phyloP scores from a whole-genome alignment of 805 yeast genomes.

The Metschnikowia santaceciliae region DNA sequence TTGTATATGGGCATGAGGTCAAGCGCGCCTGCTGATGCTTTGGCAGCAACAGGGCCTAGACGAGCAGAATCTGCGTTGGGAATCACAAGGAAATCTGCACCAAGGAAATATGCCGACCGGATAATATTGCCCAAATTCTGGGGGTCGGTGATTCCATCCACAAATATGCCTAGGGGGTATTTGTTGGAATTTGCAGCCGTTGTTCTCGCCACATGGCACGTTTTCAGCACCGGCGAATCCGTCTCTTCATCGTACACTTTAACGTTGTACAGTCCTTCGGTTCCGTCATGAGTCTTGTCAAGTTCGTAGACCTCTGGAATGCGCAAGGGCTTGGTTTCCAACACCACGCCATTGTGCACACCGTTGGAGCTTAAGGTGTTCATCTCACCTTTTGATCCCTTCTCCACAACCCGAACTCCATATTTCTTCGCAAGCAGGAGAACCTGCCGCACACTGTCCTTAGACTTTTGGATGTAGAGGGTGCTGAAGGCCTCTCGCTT shows the following conservation, averaged over 20 bases:
- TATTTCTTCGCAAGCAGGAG: slow-evolving; percentile 42
- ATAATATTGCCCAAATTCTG: slow-evolving; percentile 83
- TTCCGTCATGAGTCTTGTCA: slow-evolving; percentile 20
- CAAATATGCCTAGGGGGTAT: slow-evolving; percentile 64
- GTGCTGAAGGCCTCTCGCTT: slow-evolving; percentile 52
- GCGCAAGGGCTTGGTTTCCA: slow-evolving; percentile 58
- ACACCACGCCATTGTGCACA: slow-evolving; percentile 76
- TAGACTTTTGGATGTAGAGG: slow-evolving; percentile 44
- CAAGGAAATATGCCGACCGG: slow-evolving; percentile 75
- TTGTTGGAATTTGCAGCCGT: slow-evolving; percentile 10
- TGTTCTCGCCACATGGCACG: slow-evolving; percentile 20
- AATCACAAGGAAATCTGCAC: slow-evolving; percentile 72
- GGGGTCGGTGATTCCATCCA: slow-evolving; percentile 82
- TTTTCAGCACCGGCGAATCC: background rate
- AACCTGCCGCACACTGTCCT: slow-evolving; percentile 39
- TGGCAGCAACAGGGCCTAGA: slow-evolving; percentile 71
- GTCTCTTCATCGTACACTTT: slow-evolving; percentile 13
- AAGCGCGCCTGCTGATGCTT: slow-evolving; percentile 80
- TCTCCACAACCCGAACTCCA: slow-evolving; percentile 35
- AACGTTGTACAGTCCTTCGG: slow-evolving; percentile 18
- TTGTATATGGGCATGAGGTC: slow-evolving; percentile 66
- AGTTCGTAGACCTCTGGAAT: slow-evolving; percentile 27
- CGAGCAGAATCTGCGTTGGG: slow-evolving; percentile 71
- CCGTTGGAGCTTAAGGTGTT: slow-evolving; percentile 60
- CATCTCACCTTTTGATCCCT: slow-evolving; percentile 47